Evolutionary conservation across 2,329 filamentous ascomycete species (phyloP), one percentile per base, ranked within the genome.

Genomic region (Exophiala sideris): DNA sequence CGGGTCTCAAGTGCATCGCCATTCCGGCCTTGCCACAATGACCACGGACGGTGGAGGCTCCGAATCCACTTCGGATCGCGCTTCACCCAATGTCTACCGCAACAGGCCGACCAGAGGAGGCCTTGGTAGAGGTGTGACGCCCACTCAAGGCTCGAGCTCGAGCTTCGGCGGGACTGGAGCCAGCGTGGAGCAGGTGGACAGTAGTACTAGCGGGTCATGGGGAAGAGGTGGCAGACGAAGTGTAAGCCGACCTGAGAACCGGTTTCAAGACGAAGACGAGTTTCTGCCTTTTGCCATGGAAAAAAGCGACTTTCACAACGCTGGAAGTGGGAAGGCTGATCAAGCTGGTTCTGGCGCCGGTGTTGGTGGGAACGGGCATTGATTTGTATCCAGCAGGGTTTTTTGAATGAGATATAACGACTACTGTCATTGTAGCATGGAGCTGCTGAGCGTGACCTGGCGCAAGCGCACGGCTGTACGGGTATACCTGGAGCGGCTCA

Each of bases 201-300:
- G 60, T 48, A 61, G 58, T 36, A 56, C 49, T 24, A 62, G 56
- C 36, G 54, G 39, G 11, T 59, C 56, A 18, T 63, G 61, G 61
- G 48, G 45, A 38, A 39, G 60, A 50, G 48, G 51, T 8, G 60
- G 58, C 35, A 50, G 58, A 41, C 52, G 55, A 38, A 53, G 53
- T 14, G 48, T 50, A 41, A 59, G 53, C 49, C 58, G 60, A 45
- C 61, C 61, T 16, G 61, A 63, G 24, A 58, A 50, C 41, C 59
- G 53, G 12, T 46, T 57, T 38, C 24, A 29, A 29, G 62, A 64
- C 34, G 62, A 64, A 14, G 60, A 62, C 21, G 62, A 64, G n/a
- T 58, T 62, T 12, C 45, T 63, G 6, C 60, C 62, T 20, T 64
- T 64, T 52, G 56, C 60, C 7, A 62, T 64, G 57, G 61, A 63